These are phyloP conservation scores for Anaeramoeba ignava DNA, from an alignment of 78 protist genomes.

Conservation along the genomic window DNA sequence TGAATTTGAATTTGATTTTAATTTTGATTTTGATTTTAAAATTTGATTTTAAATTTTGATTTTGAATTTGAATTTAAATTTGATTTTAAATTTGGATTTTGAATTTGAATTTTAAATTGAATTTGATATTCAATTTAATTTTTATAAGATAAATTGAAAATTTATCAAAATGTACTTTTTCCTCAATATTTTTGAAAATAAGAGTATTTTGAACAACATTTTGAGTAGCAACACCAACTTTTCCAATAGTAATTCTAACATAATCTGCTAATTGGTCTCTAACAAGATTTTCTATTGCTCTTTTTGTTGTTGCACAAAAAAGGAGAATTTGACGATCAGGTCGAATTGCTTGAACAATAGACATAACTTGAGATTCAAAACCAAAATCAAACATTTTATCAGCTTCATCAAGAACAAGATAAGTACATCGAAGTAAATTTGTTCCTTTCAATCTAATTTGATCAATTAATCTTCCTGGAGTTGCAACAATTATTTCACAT, in stretches of 20 bases:
- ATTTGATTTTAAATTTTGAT: too few relatives aligned
- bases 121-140: too few relatives aligned
- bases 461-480: conserved; percentile 98
- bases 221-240: background rate
- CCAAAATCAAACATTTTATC: too few relatives aligned
- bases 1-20: too few relatives aligned
- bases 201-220: background rate
- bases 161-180: background rate
- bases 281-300: background rate
- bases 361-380: background rate
- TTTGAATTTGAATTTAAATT: too few relatives aligned
- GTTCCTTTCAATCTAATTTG: conserved; percentile 45
- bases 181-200: background rate
- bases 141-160: too few relatives aligned
- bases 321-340: background rate
- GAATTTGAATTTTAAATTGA: too few relatives aligned
- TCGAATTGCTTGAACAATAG: background rate
- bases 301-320: background rate
- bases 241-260: background rate
- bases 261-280: background rate
- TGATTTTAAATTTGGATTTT: too few relatives aligned
- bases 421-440: conserved; percentile 70
- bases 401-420: conserved; percentile 84
- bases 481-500: conserved; percentile 88
- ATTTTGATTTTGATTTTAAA: too few relatives aligned